phyloP scores from a whole-genome alignment of 1,284 basidiomycete species.

The Pseudozyma pruni region DNA sequence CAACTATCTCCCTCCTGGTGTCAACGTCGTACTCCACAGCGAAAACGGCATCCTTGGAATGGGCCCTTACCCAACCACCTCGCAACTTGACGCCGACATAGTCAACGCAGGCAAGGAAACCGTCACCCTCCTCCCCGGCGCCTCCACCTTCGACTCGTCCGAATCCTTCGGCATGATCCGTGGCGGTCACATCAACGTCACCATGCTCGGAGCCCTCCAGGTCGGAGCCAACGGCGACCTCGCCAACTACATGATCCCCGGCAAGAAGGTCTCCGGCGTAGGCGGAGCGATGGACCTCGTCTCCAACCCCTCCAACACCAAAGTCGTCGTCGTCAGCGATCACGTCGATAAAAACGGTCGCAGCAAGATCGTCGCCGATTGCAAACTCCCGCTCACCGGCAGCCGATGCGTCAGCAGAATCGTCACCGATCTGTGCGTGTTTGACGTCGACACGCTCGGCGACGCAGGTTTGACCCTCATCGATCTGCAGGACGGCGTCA shows the following conservation, averaged over 20 bases:
- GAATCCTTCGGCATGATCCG: conserved; percentile 97
- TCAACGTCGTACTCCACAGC: conserved; percentile 60
- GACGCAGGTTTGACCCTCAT: conserved; percentile 79
- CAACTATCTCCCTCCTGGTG: conserved; percentile 59
- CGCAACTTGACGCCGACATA: conserved; percentile 65
- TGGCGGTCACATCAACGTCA: conserved; percentile 90
- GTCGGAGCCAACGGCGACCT: conserved; percentile 93
- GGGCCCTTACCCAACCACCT: conserved; percentile 61
- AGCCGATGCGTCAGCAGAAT: conserved; percentile 85
- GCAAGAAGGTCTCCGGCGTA: conserved; percentile 81
- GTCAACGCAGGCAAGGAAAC: conserved; percentile 90
- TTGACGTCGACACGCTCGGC: conserved; percentile 80
- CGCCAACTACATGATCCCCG: conserved; percentile 98
- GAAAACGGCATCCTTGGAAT: conserved; percentile 66
- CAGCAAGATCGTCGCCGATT: conserved; percentile 85
- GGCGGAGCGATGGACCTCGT: conserved; percentile 90
- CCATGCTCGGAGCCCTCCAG: conserved; percentile 92
- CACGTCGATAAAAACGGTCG: conserved; percentile 88
- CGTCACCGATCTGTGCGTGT: conserved; percentile 88
- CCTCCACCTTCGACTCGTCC: conserved; percentile 88
- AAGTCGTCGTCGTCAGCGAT: conserved; percentile 82
- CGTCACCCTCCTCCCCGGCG: conserved; percentile 79
- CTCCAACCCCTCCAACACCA: conserved; percentile 50
- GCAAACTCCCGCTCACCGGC: conserved; percentile 87
- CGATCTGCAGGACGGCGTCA: conserved; percentile 84